phyloP scores from a whole-genome alignment of 2,329 filamentous ascomycete species.

The Aureobasidium zeae region DNA sequence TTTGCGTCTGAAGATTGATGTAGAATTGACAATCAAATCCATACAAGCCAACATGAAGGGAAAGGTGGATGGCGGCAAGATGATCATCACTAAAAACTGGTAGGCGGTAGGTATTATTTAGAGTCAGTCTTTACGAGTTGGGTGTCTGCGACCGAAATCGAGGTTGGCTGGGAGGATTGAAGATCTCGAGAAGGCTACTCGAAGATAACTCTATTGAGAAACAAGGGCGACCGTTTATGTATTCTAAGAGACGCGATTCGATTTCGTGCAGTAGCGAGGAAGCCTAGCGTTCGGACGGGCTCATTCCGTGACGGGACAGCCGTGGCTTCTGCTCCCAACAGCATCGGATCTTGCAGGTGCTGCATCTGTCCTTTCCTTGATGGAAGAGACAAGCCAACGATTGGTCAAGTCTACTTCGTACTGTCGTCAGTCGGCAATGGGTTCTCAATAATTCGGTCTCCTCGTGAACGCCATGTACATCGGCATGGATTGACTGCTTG shows the following conservation, averaged over 20 bases:
- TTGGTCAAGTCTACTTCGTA: conserved; percentile 2
- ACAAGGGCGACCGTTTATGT: too few relatives aligned
- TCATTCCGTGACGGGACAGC: conserved; percentile 2
- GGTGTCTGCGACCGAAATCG: conserved; percentile 4
- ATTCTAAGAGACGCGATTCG: too few relatives aligned
- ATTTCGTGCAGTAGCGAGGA: conserved; percentile 11
- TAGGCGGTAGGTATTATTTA: conserved; percentile 3
- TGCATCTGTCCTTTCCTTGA: not conserved
- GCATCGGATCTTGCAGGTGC: conserved; percentile 11
- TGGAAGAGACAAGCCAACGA: not conserved
- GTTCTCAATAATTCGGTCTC: not conserved
- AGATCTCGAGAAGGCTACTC: too few relatives aligned
- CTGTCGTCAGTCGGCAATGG: not conserved
- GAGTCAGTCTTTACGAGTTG: not conserved
- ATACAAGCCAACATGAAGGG: not conserved
- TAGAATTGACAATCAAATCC: conserved; percentile 7
- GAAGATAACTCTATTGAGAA: too few relatives aligned
- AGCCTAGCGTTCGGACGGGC: conserved; percentile 2
- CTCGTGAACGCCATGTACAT: conserved; percentile 4
- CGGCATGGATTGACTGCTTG: conserved; percentile 10
- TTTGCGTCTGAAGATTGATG: conserved; percentile 13
- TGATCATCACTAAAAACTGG: not conserved
- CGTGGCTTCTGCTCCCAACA: conserved; percentile 6
- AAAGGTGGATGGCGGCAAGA: too few relatives aligned
- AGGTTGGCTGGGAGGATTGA: conserved; percentile 1